Percentiles rank a stretch among this genome's conserved stretches.
These are phyloP conservation scores for Cymbopogon flexuosus DNA, from an alignment of 202 grass and related monocot genomes.

Conservation along the genomic window DNA sequence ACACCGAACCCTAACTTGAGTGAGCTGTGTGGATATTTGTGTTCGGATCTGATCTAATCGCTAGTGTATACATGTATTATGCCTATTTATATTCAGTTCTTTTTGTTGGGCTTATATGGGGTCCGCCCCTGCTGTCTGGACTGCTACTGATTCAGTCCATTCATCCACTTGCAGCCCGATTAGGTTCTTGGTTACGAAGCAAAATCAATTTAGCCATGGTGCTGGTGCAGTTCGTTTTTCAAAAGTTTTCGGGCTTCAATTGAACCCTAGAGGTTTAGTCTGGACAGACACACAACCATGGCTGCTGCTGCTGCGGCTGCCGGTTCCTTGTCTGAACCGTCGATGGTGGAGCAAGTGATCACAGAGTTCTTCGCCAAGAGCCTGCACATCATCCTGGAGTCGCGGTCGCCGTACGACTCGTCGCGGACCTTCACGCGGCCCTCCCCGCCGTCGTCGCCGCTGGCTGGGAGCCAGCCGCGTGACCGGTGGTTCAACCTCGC, in stretches of 20 bases:
- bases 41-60: not conserved
- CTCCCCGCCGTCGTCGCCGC: conserved; percentile 54
- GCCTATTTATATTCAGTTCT: not conserved
- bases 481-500: conserved; percentile 91
- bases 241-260: not conserved
- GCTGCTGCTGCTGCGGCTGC: conserved; percentile 7
- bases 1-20: not conserved
- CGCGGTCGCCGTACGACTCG: conserved; percentile 74
- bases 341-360: conserved; percentile 84
- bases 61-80: not conserved
- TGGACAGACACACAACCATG: not conserved
- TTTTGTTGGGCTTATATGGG: not conserved
- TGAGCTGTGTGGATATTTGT: not conserved
- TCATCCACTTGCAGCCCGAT: not conserved
- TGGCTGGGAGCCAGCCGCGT: conserved; percentile 44
- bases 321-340: conserved; percentile 40
- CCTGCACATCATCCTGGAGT: conserved; percentile 92
- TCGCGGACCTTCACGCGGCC: conserved; percentile 64
- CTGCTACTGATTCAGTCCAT: not conserved
- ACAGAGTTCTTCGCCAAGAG: conserved; percentile 92
- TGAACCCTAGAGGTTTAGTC: not conserved
- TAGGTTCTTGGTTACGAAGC: not conserved
- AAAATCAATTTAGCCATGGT: conserved; percentile 9
- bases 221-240: not conserved
- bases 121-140: not conserved